Percentiles rank a stretch among this genome's conserved stretches.
Conservation (phyloP, 352 stramenopile genomes). For the Phytophthora cryptogea region DNA sequence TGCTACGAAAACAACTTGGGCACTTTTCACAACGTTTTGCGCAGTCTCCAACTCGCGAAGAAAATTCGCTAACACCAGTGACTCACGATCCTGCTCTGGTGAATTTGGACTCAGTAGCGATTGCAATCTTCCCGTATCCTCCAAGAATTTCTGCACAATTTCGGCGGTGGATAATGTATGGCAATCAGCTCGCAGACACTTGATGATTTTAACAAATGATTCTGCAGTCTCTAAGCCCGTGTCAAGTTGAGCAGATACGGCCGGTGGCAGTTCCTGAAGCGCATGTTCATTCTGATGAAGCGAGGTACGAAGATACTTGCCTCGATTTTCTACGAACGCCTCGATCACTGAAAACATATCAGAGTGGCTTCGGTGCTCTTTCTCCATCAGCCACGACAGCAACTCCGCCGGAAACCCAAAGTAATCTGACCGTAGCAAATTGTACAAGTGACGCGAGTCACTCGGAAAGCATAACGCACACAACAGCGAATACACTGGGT, state of each 20-base stretch:
- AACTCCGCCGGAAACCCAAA: constrained; percentile 59
- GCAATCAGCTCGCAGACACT: constrained; percentile 46
- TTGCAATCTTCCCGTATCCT: constrained; percentile 51
- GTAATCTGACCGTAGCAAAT: constrained; percentile 70
- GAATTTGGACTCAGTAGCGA: constrained; percentile 54
- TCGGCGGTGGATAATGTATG: constrained; percentile 56
- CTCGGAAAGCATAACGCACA: constrained; percentile 67
- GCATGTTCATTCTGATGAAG: constrained; percentile 15
- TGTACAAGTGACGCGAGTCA: constrained; percentile 79
- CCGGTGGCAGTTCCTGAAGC: constrained; percentile 6
- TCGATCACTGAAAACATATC: constrained; percentile 61
- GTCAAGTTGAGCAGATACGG: constrained; percentile 22
- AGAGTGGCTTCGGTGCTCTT: constrained; percentile 49
- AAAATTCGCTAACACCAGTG: constrained; percentile 69
- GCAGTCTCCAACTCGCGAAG: constrained; percentile 63
- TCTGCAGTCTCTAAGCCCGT: constrained; percentile 31
- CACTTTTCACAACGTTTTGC: constrained; percentile 60
- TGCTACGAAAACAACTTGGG: constrained; percentile 66
- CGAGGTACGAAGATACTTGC: constrained; percentile 24
- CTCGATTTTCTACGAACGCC: constrained; percentile 46
- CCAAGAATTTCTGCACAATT: constrained; percentile 67
- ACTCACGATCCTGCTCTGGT: constrained; percentile 52
- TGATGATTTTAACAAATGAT: constrained; percentile 50
- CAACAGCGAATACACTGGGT: constrained; percentile 67
- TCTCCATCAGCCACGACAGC: constrained; percentile 71